phyloP scores from a whole-genome alignment of 2,329 filamentous ascomycete genomes.

The Penicillium crustosum region DNA sequence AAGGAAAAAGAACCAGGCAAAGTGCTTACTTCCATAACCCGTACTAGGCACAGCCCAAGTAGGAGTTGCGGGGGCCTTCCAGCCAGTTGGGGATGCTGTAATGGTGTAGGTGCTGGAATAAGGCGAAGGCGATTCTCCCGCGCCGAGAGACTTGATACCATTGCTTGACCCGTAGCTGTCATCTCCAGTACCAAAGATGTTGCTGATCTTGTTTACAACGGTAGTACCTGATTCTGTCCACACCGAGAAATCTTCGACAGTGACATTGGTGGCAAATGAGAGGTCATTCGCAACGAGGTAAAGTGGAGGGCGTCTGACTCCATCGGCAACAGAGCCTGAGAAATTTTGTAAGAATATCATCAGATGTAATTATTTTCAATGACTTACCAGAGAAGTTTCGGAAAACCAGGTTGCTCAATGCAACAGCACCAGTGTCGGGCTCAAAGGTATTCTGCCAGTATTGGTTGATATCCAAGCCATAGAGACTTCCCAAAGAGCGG shows the following conservation, averaged over 20 bases:
- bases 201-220: constrained; percentile 38
- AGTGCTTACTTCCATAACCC: constrained; percentile 32
- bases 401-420: constrained; percentile 27
- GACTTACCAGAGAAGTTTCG: constrained; percentile 24
- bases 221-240: constrained; percentile 31
- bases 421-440: constrained; percentile 26
- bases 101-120: constrained; percentile 28
- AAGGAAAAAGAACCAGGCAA: not conserved
- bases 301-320: constrained; percentile 29
- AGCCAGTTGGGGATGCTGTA: constrained; percentile 32
- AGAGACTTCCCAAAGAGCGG: constrained; percentile 26
- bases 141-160: not conserved
- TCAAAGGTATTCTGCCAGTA: constrained; percentile 29
- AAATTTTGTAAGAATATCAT: not conserved
- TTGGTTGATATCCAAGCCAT: constrained; percentile 27
- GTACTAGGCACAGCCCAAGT: constrained; percentile 34
- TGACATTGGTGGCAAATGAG: constrained; percentile 33
- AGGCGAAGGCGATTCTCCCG: not conserved
- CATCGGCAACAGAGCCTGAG: constrained; percentile 34
- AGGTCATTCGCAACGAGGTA: constrained; percentile 36
- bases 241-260: constrained; percentile 35
- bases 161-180: constrained; percentile 23
- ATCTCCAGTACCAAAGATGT: constrained; percentile 37
- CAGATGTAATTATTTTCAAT: not conserved
- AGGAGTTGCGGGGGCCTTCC: constrained; percentile 28